Percentiles rank a stretch among this genome's conserved stretches.
Conservation (phyloP, 495 filamentous ascomycete species). For the Penicillium coprophilum region DNA sequence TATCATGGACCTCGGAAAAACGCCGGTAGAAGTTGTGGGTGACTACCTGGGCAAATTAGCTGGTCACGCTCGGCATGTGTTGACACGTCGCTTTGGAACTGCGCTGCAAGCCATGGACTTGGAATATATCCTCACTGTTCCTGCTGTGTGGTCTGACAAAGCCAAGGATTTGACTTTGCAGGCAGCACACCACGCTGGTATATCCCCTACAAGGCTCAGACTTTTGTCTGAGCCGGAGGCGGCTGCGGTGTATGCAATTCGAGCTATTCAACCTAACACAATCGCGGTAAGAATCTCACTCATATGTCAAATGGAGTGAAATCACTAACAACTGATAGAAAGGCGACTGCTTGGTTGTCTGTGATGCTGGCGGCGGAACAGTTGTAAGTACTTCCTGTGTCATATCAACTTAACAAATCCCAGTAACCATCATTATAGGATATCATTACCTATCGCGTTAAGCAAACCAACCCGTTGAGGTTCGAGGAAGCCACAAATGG, state of each 20-base stretch:
- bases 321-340: conserved; percentile 23
- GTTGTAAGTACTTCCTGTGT: conserved; percentile 40
- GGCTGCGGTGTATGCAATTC: conserved; percentile 54
- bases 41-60: conserved; percentile 47
- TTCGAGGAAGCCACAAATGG: conserved; percentile 26
- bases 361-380: conserved; percentile 61
- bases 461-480: conserved; percentile 11
- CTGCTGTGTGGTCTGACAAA: conserved; percentile 55
- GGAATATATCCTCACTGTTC: conserved; percentile 51
- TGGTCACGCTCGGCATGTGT: conserved; percentile 26
- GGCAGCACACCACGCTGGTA: conserved; percentile 50
- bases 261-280: conserved; percentile 29
- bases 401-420: background rate
- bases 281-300: conserved; percentile 18
- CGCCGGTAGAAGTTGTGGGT: conserved; percentile 33
- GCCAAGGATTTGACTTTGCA: conserved; percentile 48
- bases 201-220: conserved; percentile 37
- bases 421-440: conserved; percentile 33
- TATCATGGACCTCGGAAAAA: conserved; percentile 27
- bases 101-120: conserved; percentile 18
- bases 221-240: conserved; percentile 64
- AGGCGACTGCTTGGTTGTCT: conserved; percentile 51
- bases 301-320: background rate
- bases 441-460: conserved; percentile 41
- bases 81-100: conserved; percentile 34